Evolutionary conservation across 352 stramenopile genomes (phyloP).

Genomic region (Pythium phragmiticola): DNA sequence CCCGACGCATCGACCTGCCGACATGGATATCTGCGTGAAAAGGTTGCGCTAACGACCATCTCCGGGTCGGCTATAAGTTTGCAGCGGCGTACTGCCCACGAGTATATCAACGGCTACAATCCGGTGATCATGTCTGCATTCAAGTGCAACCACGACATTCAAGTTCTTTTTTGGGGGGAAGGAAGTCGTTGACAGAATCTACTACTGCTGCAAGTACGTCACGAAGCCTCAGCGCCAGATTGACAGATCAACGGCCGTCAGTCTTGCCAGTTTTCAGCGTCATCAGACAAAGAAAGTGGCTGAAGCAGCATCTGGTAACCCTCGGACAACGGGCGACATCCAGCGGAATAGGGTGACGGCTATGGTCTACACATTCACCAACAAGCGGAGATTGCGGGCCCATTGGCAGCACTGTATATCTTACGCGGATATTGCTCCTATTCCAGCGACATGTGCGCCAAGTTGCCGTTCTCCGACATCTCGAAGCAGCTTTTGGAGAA

Average conservation of each 20-base stretch:
- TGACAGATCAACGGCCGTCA: constrained; percentile 15
- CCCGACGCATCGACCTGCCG: background rate
- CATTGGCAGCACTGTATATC: constrained; percentile 16
- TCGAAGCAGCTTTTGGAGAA: background rate
- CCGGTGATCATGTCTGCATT: constrained; percentile 5
- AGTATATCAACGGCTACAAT: constrained; percentile 20
- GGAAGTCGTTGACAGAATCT: constrained; percentile 18
- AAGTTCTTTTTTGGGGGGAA: constrained; percentile 20
- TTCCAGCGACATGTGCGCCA: constrained; percentile 5
- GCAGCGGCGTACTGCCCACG: constrained; percentile 5
- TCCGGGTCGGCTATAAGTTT: background rate
- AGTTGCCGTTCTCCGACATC: constrained; percentile 8
- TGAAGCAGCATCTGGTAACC: background rate
- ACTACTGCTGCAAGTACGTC: constrained; percentile 29
- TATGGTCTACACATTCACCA: constrained; percentile 21
- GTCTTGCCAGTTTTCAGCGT: constrained; percentile 20
- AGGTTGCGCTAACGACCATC: background rate
- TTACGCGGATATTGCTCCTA: constrained; percentile 22
- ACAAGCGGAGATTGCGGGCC: constrained; percentile 25
- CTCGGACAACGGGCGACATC: background rate
- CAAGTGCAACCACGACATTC: constrained; percentile 24
- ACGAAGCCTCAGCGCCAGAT: constrained; percentile 21
- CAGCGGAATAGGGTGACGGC: constrained; percentile 18
- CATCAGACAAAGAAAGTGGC: background rate
- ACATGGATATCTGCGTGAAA: constrained; percentile 18